These are phyloP conservation scores for Neofusicoccum kwambonambiense DNA, from an alignment of 2,329 filamentous ascomycete species.

Conservation along the genomic window DNA sequence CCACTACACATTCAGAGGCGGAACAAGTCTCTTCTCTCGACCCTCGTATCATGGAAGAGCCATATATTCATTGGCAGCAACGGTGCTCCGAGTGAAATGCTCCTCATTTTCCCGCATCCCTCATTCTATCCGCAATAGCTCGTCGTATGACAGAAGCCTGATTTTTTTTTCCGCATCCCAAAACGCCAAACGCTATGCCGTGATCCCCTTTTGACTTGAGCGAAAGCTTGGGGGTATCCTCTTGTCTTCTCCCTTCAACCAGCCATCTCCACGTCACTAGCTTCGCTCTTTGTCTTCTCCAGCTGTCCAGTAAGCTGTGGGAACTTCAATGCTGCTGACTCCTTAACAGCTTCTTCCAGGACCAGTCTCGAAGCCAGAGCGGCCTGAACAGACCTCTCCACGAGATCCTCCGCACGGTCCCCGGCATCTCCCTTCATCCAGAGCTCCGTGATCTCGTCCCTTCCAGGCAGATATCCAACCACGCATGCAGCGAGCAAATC, in stretches of 20 bases:
- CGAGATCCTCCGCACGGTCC: constrained; percentile 51
- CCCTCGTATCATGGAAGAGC: no score
- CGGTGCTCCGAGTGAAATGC: no score
- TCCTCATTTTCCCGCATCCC: not conserved
- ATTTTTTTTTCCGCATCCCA: not conserved
- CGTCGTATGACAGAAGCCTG: not conserved
- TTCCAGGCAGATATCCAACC: constrained; percentile 79
- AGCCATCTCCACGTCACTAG: constrained; percentile 11
- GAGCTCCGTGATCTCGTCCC: constrained; percentile 90
- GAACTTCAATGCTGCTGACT: constrained; percentile 40
- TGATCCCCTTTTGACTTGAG: not conserved
- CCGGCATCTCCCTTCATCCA: constrained; percentile 80
- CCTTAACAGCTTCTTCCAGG: constrained; percentile 60
- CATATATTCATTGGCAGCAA: no score
- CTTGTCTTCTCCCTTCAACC: not conserved
- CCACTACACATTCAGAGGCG: no score
- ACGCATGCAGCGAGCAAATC: constrained; percentile 80
- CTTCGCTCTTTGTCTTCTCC: not conserved
- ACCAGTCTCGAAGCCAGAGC: constrained; percentile 60
- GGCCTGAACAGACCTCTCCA: constrained; percentile 64
- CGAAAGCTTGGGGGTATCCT: not conserved
- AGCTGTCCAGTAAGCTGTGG: constrained; percentile 17
- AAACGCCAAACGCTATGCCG: constrained; percentile 13
- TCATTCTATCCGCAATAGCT: not conserved
- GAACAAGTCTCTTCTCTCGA: no score